Percentiles rank a stretch among this genome's conserved stretches.
These are phyloP conservation scores for Xylaria grammica DNA, from an alignment of 495 filamentous ascomycete genomes.

Conservation along the genomic window DNA sequence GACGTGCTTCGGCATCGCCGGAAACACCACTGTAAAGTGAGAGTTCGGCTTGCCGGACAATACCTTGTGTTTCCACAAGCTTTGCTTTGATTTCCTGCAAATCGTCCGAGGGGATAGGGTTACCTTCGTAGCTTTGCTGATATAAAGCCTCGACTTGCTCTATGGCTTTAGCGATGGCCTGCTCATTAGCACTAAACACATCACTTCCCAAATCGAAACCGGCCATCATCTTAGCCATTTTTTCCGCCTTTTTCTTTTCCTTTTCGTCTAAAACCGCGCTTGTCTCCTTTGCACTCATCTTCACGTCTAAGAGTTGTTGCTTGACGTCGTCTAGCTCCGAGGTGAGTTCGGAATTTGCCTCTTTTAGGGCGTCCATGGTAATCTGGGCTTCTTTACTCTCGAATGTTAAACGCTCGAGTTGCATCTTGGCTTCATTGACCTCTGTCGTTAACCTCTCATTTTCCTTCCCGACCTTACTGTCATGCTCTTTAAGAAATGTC, in stretches of 20 bases:
- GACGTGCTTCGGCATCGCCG: constrained; percentile 69
- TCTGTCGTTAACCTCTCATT: constrained; percentile 85
- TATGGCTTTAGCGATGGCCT: constrained; percentile 79
- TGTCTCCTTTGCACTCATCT: constrained; percentile 94
- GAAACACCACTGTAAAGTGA: constrained; percentile 62
- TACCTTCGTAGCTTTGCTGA: constrained; percentile 74
- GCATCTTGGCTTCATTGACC: constrained; percentile 91
- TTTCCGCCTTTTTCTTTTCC: constrained; percentile 96
- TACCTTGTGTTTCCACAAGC: constrained; percentile 86
- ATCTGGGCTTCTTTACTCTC: constrained; percentile 96
- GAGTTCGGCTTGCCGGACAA: constrained; percentile 91
- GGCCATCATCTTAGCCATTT: constrained; percentile 99
- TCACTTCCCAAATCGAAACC: constrained; percentile 92
- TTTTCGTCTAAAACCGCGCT: constrained; percentile 89
- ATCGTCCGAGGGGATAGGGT: constrained; percentile 80
- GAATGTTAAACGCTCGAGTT: constrained; percentile 90
- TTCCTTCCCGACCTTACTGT: constrained; percentile 77
- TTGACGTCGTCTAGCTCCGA: constrained; percentile 92
- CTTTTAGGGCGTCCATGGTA: constrained; percentile 96
- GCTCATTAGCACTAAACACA: constrained; percentile 88
- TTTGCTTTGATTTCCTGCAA: constrained; percentile 74
- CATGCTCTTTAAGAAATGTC: constrained; percentile 77
- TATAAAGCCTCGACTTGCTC: constrained; percentile 79
- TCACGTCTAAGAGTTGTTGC: constrained; percentile 92
- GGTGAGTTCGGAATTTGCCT: constrained; percentile 92